Evolutionary conservation across 331 rosid genomes (phyloP).

Genomic region (Telfairia occidentalis): DNA sequence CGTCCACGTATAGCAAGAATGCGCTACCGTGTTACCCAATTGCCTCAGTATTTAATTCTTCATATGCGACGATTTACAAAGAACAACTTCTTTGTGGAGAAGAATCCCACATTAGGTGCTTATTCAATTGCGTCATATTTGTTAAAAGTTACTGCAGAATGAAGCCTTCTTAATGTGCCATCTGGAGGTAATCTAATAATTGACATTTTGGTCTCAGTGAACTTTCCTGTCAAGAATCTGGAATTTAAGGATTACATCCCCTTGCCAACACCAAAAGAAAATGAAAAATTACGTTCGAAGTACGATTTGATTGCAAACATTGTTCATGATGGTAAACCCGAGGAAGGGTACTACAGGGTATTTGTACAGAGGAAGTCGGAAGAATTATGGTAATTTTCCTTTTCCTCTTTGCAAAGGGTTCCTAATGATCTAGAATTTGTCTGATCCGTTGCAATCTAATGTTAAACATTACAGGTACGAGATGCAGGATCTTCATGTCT

Average conservation of each 20-base stretch:
- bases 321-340: constrained; percentile 95
- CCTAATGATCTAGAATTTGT: background rate
- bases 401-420: background rate
- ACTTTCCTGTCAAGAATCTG: constrained; percentile 91
- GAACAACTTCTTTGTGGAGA: constrained; percentile 93
- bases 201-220: constrained; percentile 39
- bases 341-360: constrained; percentile 81
- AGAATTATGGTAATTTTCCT: constrained; percentile 55
- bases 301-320: constrained; percentile 82
- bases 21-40: constrained; percentile 74
- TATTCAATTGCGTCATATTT: background rate
- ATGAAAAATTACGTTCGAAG: constrained; percentile 62
- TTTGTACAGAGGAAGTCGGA: constrained; percentile 87
- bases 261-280: constrained; percentile 66
- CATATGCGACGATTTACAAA: constrained; percentile 94
- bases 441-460: background rate
- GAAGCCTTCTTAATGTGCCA: background rate
- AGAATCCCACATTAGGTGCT: constrained; percentile 89
- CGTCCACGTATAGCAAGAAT: constrained; percentile 89
- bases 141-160: background rate
- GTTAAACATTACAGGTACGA: constrained; percentile 50
- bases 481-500: constrained; percentile 95
- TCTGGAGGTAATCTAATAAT: background rate
- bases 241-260: constrained; percentile 96
- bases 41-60: constrained; percentile 72